phyloP scores from a whole-genome alignment of 176 grass and related monocot genomes.

The Carex scoparia region DNA sequence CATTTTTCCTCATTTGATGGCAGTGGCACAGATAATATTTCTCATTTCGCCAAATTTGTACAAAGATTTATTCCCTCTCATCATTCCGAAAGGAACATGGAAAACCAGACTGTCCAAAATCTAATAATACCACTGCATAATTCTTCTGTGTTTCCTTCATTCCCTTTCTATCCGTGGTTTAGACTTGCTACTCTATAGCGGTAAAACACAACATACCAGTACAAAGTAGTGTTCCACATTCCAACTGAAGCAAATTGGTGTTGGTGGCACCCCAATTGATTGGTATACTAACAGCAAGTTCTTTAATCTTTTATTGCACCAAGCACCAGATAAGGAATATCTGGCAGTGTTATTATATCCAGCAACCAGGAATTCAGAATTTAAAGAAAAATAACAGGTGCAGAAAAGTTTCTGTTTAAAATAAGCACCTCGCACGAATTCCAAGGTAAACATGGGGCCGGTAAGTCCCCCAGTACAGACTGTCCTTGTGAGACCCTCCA shows the following conservation, averaged over 20 bases:
- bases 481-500: slow-evolving; percentile 80
- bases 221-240: background rate
- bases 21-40: background rate
- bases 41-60: background rate
- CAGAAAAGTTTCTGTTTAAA: background rate
- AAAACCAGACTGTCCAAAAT: background rate
- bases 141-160: background rate
- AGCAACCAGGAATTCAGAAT: slow-evolving; percentile 8
- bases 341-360: background rate
- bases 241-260: background rate
- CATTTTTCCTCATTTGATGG: background rate
- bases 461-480: slow-evolving; percentile 94
- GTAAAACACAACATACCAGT: background rate
- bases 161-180: background rate
- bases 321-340: slow-evolving; percentile 20
- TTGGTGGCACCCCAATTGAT: background rate
- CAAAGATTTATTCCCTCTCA: background rate
- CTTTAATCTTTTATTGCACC: background rate
- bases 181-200: background rate
- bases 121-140: background rate
- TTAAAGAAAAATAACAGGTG: background rate
- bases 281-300: background rate
- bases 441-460: slow-evolving; percentile 90
- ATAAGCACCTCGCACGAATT: slow-evolving; percentile 74
- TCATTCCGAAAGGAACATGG: background rate